Conservation (phyloP, 2,329 filamentous ascomycete genomes). For the Iodosphaeria phyllophila region DNA sequence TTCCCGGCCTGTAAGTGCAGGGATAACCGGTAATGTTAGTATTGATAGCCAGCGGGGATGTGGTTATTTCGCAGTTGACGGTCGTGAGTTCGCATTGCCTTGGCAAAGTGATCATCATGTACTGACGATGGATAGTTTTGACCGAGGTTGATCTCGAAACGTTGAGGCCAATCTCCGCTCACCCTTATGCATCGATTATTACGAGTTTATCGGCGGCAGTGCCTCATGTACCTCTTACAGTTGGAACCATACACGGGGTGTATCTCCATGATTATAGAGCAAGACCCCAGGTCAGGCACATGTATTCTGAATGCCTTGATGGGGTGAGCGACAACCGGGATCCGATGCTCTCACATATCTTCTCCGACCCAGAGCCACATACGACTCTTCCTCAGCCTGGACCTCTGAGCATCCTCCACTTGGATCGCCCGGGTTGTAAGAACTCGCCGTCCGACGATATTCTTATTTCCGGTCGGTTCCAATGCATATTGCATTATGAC, state of each 20-base stretch:
- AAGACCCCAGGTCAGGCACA: conserved; percentile 12
- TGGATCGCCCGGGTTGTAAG: conserved; percentile 34
- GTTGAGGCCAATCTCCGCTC: conserved; percentile 47
- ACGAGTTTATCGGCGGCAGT: conserved; percentile 59
- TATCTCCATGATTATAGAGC: conserved; percentile 65
- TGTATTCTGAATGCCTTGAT: conserved; percentile 19
- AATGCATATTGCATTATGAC: conserved; percentile 77
- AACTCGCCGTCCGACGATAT: conserved; percentile 55
- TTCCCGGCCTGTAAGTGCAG: too few species aligned
- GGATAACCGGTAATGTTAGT: conserved; percentile 66
- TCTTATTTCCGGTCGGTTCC: conserved; percentile 76
- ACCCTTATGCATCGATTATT: conserved; percentile 65
- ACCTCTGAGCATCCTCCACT: conserved; percentile 65
- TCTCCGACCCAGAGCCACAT: conserved; percentile 36
- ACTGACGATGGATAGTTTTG: conserved; percentile 18
- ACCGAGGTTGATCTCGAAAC: conserved; percentile 69
- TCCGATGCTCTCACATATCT: conserved; percentile 23
- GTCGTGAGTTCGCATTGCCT: conserved; percentile 25
- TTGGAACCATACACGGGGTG: conserved; percentile 66
- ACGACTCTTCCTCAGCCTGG: conserved; percentile 64
- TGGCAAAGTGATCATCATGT: conserved; percentile 3
- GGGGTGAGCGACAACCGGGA: too few species aligned
- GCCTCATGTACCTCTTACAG: conserved; percentile 52
- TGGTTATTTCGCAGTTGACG: conserved; percentile 67
- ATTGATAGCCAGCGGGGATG: conserved; percentile 48